A percentile compares a stretch with the other conserved stretches of the same genome.
Conservation (phyloP, 2,329 filamentous ascomycete genomes). For the Dendrostoma leiphaemia region DNA sequence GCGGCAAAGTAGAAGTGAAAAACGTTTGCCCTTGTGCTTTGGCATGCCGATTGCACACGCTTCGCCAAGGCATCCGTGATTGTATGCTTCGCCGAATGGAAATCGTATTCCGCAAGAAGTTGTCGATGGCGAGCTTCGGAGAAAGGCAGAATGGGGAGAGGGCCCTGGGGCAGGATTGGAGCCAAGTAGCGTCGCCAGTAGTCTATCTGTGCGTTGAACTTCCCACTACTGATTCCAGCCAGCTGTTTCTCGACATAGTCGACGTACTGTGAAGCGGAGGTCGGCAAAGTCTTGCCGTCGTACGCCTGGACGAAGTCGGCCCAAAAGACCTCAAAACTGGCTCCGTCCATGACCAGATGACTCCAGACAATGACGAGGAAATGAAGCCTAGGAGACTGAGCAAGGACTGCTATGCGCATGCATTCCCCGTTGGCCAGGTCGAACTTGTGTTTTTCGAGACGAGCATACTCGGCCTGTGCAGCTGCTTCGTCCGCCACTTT, state of each 20-base stretch:
- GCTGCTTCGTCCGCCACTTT: constrained; percentile 25
- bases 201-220: too few species aligned
- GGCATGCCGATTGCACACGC: not conserved
- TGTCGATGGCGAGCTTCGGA: too few species aligned
- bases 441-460: constrained; percentile 30
- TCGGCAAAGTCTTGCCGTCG: not conserved
- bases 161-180: too few species aligned
- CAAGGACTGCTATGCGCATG: constrained; percentile 33
- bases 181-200: too few species aligned
- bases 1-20: constrained; percentile 48
- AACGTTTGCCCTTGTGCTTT: not conserved
- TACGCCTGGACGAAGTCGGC: constrained; percentile 10
- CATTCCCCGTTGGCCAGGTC: constrained; percentile 36
- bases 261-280: not conserved
- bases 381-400: constrained; percentile 30
- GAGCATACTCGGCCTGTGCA: constrained; percentile 16
- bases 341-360: constrained; percentile 11
- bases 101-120: too few species aligned
- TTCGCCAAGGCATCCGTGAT: not conserved
- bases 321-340: constrained; percentile 1
- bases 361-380: constrained; percentile 35
- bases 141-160: too few species aligned
- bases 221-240: too few species aligned
- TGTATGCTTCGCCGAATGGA: not conserved
- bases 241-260: not conserved